Evolutionary conservation across 2,329 filamentous ascomycete genomes (phyloP).

Genomic region (Exophiala phaeomuriformis): DNA sequence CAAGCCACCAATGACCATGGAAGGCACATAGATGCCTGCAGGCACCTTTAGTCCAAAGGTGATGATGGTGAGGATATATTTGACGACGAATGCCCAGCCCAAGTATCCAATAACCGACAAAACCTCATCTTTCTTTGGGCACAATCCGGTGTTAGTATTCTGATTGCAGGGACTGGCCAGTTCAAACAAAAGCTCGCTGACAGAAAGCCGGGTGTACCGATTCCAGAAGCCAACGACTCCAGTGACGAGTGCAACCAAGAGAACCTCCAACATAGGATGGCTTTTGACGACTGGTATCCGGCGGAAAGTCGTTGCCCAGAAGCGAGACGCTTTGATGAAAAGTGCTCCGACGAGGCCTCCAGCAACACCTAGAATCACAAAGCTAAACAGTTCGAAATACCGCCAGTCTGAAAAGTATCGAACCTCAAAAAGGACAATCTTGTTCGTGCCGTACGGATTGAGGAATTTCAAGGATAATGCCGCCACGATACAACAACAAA

Average conservation of each 20-base stretch:
- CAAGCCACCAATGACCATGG: constrained; percentile 94
- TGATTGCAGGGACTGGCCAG: constrained; percentile 79
- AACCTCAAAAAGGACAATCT: constrained; percentile 95
- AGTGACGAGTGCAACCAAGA: constrained; percentile 77
- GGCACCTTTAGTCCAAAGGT: constrained; percentile 96
- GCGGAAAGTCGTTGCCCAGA: constrained; percentile 85
- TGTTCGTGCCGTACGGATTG: constrained; percentile 90
- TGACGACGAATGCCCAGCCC: constrained; percentile 74
- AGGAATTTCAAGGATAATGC: constrained; percentile 88
- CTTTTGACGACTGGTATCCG: constrained; percentile 71
- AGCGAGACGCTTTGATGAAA: constrained; percentile 90
- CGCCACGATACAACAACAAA: constrained; percentile 91
- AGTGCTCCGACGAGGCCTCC: constrained; percentile 79
- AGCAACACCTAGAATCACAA: constrained; percentile 76
- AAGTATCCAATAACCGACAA: constrained; percentile 65
- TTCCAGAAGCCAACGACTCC: constrained; percentile 91
- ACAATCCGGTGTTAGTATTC: constrained; percentile 67
- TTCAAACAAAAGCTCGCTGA: constrained; percentile 84
- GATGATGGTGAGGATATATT: constrained; percentile 77
- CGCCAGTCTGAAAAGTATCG: constrained; percentile 87
- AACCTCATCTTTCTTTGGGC: constrained; percentile 70
- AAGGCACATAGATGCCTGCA: constrained; percentile 94
- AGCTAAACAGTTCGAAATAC: constrained; percentile 80
- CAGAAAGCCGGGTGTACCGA: constrained; percentile 75
- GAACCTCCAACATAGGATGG: constrained; percentile 77